phyloP scores from a whole-genome alignment of 176 grass and related monocot genomes.

The Guadua angustifolia region DNA sequence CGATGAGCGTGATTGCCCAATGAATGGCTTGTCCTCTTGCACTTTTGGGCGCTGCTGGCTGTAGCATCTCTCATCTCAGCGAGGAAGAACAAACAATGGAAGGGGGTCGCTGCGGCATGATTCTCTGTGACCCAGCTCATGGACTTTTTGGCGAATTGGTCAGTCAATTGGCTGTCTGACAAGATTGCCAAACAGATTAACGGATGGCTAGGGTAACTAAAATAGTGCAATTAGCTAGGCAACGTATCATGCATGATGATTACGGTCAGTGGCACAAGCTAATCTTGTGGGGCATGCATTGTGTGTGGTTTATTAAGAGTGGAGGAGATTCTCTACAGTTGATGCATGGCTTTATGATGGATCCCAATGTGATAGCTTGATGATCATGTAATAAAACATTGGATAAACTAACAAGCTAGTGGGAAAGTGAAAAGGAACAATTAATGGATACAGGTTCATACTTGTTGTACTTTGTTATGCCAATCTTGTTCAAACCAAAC shows the following conservation, averaged over 20 bases:
- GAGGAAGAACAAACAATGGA: not conserved
- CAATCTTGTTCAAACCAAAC: not conserved
- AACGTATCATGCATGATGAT: conserved; percentile 25
- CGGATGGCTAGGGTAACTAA: not conserved
- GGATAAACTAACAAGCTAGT: not conserved
- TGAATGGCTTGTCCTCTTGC: conserved; percentile 29
- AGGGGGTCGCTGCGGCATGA: not conserved
- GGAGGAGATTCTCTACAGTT: conserved; percentile 37
- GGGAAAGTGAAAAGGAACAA: not conserved
- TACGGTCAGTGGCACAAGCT: conserved; percentile 31
- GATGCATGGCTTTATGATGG: conserved; percentile 45
- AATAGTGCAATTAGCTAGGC: not conserved
- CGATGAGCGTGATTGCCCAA: conserved; percentile 39
- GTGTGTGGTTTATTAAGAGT: not conserved
- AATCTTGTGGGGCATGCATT: conserved; percentile 17
- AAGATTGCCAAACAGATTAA: conserved; percentile 25
- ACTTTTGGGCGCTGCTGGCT: not conserved
- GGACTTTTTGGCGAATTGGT: not conserved
- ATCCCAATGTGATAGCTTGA: conserved; percentile 41
- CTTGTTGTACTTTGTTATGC: no score
- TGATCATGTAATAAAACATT: not conserved
- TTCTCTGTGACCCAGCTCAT: not conserved
- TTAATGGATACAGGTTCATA: not conserved
- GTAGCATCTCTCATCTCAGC: not conserved
- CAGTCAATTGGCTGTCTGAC: not conserved